Evolutionary conservation across 768 basidiomycete genomes (phyloP).

Genomic region (Cubamyces sp.): DNA sequence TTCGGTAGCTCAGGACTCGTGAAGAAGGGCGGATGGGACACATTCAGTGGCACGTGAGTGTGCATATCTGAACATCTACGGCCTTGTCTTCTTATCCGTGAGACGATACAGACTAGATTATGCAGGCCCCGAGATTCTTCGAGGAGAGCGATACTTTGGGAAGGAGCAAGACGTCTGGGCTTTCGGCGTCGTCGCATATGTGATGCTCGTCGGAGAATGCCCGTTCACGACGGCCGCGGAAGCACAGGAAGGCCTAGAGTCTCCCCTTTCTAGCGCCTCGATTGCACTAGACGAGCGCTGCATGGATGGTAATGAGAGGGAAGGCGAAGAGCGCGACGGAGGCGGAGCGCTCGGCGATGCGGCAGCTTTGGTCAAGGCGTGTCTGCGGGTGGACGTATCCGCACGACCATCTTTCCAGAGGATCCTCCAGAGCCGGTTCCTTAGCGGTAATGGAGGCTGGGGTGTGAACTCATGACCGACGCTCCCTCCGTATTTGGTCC

Average conservation of each 20-base stretch:
- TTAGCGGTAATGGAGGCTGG: conserved; percentile 83
- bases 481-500: background rate
- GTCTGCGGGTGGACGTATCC: conserved; percentile 77
- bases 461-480: conserved; percentile 36
- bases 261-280: conserved; percentile 75
- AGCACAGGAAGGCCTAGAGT: conserved; percentile 81
- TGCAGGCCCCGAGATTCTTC: conserved; percentile 94
- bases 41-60: conserved; percentile 90
- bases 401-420: conserved; percentile 87
- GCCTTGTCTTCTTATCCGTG: conserved; percentile 25
- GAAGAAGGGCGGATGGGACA: conserved; percentile 86
- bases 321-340: conserved; percentile 80
- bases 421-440: conserved; percentile 78
- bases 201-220: conserved; percentile 90
- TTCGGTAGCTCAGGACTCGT: conserved; percentile 93
- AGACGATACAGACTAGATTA: conserved; percentile 72
- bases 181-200: conserved; percentile 95
- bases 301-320: conserved; percentile 68
- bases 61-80: conserved; percentile 7
- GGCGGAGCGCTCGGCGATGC: conserved; percentile 87
- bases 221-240: conserved; percentile 91
- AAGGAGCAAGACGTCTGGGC: conserved; percentile 99
- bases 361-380: conserved; percentile 79
- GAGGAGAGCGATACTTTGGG: conserved; percentile 92
- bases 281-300: conserved; percentile 83